These are phyloP conservation scores for Microsporum audouinii DNA, from an alignment of 2,329 filamentous ascomycete species.

Conservation along the genomic window DNA sequence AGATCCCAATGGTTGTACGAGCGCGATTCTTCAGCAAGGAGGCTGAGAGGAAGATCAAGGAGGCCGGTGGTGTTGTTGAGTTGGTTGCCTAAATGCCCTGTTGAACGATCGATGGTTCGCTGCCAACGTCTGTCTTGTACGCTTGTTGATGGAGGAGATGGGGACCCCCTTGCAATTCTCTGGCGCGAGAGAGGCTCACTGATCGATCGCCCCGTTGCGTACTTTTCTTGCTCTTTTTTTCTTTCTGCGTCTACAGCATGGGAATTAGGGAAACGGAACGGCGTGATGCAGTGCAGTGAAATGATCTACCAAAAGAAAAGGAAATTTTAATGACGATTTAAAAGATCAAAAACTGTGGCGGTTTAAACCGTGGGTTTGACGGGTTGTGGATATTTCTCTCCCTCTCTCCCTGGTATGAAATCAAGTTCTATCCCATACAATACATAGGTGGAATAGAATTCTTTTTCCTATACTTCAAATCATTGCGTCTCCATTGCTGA, in stretches of 20 bases:
- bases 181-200: not conserved
- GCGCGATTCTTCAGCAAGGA: conserved; percentile 91
- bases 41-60: conserved; percentile 98
- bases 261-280: not conserved
- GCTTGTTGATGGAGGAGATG: not conserved
- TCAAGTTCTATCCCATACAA: not conserved
- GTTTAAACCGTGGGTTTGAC: not conserved
- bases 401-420: not conserved
- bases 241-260: not conserved
- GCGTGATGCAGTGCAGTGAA: not conserved
- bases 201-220: not conserved
- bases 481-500: not conserved
- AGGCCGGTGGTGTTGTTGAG: conserved; percentile 91
- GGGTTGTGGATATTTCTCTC: not conserved
- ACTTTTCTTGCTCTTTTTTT: not conserved
- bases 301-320: not conserved
- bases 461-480: not conserved
- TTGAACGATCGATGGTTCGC: not conserved
- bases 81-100: conserved; percentile 63
- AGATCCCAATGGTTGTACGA: conserved; percentile 86
- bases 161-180: not conserved
- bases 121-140: not conserved
- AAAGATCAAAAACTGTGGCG: conserved; percentile 1
- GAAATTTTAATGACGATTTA: not conserved
- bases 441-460: conserved; percentile 1